Base-by-base conservation (phyloP, 1,284 basidiomycete genomes). In the Ganoderma lingzhi region DNA sequence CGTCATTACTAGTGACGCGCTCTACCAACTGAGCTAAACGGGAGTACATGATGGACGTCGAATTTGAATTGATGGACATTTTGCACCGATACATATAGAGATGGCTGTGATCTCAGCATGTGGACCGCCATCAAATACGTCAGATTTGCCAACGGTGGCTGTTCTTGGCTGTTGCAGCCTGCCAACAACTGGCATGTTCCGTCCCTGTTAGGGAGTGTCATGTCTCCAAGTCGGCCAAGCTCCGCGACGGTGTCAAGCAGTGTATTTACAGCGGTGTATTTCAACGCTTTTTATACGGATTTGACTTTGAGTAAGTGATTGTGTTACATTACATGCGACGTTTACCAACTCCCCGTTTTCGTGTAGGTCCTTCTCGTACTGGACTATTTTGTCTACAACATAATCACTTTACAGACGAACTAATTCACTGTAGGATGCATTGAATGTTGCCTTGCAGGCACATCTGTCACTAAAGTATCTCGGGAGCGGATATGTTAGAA, bases 1-100 rank as follows among this genome's bases (percentile, higher is more conserved):
- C 62, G 62, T 53, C 62, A 63, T 63, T 39, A 85, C 85, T 86
- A 85, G 85, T 85, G 84, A 85, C 82, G 84, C 85, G 84, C 84
- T 85, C 83, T 86, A 86, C 85, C 84, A 85, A 82, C 84, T 85
- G 84, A 85, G 85, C 84, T 86, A 86, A 84, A 70, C 70, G 75
- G 75, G 77, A 77, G 10, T 51, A 12, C 17, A 6, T 45, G 14
- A 48, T 9, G 9, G 14, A 8, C 5, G 41, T 42, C 8, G 6
- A 6, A 41, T 41, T 6, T 45, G 4, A n/a, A n/a, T 15, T 35
- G 35, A 35, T 35, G 4, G 4, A 35, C 1, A 42, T 9, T 9
- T 6, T 32, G 12, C 44, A 14, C 42, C 9, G n/a, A n/a, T 6
- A 42, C 15, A 44, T 6, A 5, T 14, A 6, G 45, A 23, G 19